Base-by-base conservation (phyloP, 2,329 filamentous ascomycete genomes). In the Ophiostoma novo-ulmi region DNA sequence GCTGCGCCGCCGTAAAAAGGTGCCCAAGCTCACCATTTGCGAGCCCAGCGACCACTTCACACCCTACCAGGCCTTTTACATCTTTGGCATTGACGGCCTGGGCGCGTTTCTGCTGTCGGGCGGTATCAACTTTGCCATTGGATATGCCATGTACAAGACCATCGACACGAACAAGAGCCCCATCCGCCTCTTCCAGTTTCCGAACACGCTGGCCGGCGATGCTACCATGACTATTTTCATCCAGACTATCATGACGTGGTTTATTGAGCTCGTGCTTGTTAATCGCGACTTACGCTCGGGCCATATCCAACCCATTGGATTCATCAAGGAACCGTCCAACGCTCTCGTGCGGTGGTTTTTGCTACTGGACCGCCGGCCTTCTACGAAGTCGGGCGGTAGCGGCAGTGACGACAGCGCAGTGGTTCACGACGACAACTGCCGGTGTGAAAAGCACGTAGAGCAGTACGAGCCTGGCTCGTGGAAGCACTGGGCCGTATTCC, bases 41-140 rank as follows among this genome's bases (percentile, higher is more conserved):
- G 68, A 77, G 55, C 81, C 83, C 22, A 84, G 79, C 58, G 70
- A 75, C 6, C 74, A 74, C n/a, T 74, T 83, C 39, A 84, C 81
- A 2, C 73, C 71, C 0, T 80, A 82, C 71, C 84, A 85, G 73
- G 71, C 81, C 26, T 80, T 85, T 71, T 86, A 86, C 75, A 78
- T 86, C 17, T 81, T 85, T 65, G 74, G 81, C 1, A 74, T 84
- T 2, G 81, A 85, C 71, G 84, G 83, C 4, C 36, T 86, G 44
- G 81, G 81, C 17, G 82, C 82, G 11, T 80, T 81, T 72, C 67
- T 82, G n/a, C 64, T 86, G 2, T 84, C 83, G 0, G 84, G 81
- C 0, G 82, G 78, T 31, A 82, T 86, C 72, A 86, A 86, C 77
- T 85, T 85, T 75, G 81, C 79, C 64, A 79, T 85, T 71, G 84